Evolutionary conservation across 768 basidiomycete species (phyloP).

Genomic region (Collybia sp.): DNA sequence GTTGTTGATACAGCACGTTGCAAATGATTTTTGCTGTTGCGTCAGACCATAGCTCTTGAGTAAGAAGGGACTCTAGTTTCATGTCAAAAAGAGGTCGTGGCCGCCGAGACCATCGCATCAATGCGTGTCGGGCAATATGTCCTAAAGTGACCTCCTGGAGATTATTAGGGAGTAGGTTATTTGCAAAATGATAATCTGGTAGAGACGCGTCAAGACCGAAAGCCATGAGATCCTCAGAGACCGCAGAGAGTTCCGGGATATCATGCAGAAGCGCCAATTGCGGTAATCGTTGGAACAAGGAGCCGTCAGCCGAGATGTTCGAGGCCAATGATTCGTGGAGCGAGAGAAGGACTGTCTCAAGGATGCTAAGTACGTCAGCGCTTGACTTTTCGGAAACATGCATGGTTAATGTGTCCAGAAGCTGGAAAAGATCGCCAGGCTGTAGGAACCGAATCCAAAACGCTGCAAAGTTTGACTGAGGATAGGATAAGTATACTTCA

Average conservation of each 20-base stretch:
- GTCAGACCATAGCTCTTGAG: slow-evolving; percentile 34
- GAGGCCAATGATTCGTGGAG: slow-evolving; percentile 15
- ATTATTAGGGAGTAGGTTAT: slow-evolving; percentile 1
- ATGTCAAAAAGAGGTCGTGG: slow-evolving; percentile 9
- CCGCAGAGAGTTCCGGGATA: slow-evolving; percentile 24
- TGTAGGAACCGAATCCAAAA: too few relatives aligned
- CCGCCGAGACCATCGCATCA: slow-evolving; percentile 28
- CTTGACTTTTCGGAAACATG: too few relatives aligned
- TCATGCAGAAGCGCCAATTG: slow-evolving; percentile 32
- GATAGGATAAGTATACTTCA: too few relatives aligned
- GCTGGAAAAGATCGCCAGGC: too few relatives aligned
- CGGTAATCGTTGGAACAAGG: slow-evolving; percentile 17
- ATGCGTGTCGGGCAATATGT: slow-evolving; percentile 17
- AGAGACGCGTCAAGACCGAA: slow-evolving; percentile 31
- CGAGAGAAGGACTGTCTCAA: slow-evolving; percentile 32
- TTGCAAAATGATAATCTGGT: slow-evolving; percentile 31
- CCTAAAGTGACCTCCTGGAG: slow-evolving; percentile 12
- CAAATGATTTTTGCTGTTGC: slow-evolving; percentile 39
- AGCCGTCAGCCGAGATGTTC: too few relatives aligned
- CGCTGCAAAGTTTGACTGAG: too few relatives aligned
- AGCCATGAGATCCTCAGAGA: slow-evolving; percentile 47
- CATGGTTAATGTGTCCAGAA: too few relatives aligned
- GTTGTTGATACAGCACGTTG: slow-evolving; percentile 37
- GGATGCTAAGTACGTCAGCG: slow-evolving; percentile 12
- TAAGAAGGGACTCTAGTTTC: slow-evolving; percentile 33